These are phyloP conservation scores for Tetrapyrgos nigripes DNA, from an alignment of 1,284 basidiomycete species.

Conservation along the genomic window DNA sequence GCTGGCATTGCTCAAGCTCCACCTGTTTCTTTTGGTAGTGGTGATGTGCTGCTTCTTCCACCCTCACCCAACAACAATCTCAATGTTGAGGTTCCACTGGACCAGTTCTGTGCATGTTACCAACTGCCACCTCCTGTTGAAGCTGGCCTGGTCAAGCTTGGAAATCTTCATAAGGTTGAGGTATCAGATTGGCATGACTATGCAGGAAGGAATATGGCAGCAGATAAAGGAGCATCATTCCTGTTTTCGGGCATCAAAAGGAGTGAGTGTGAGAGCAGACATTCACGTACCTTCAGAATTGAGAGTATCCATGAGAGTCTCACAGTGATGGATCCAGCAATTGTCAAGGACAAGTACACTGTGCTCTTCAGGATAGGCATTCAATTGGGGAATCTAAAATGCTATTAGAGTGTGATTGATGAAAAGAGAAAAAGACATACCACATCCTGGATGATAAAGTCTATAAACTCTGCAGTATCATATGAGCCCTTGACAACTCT, in stretches of 20 bases:
- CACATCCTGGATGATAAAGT: conserved; percentile 32
- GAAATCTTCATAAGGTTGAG: background rate
- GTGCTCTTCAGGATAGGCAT: conserved; percentile 1
- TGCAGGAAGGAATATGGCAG: conserved; percentile 16
- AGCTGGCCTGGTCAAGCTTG: background rate
- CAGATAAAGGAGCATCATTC: conserved; percentile 14
- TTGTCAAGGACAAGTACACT: conserved; percentile 16
- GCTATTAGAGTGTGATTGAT: background rate
- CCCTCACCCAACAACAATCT: too few species aligned
- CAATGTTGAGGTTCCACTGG: background rate
- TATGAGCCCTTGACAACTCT: conserved; percentile 33
- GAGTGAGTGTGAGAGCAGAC: background rate
- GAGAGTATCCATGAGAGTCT: background rate
- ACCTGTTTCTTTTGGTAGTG: too few species aligned
- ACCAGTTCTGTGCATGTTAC: background rate
- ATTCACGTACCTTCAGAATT: too few species aligned
- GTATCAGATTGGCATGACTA: background rate
- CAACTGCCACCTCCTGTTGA: background rate
- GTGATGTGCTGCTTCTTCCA: too few species aligned
- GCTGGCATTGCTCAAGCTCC: too few species aligned
- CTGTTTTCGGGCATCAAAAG: background rate
- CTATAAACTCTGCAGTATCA: conserved; percentile 25
- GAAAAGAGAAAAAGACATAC: conserved; percentile 19
- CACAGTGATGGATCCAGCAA: conserved; percentile 10
- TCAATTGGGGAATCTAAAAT: background rate